Percentiles rank a stretch among this genome's conserved stretches.
These are phyloP conservation scores for Leonotis leonurus DNA, from an alignment of 257 asterid species.

Conservation along the genomic window DNA sequence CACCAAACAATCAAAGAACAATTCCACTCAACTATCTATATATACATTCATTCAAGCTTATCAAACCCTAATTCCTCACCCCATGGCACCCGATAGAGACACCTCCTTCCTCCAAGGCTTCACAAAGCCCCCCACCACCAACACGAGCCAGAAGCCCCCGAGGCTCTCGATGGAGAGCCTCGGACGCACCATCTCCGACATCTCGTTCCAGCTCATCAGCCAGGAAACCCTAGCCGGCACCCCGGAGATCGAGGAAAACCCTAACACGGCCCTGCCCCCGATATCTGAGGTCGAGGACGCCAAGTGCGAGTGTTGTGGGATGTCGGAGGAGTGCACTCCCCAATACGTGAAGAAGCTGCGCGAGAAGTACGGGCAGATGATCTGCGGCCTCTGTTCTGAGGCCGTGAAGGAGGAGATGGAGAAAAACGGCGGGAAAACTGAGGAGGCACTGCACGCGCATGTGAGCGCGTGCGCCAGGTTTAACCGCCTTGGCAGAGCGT, in stretches of 20 bases:
- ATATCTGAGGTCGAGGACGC: constrained; percentile 76
- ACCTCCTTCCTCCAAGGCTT: constrained; percentile 20
- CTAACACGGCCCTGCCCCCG: constrained; percentile 28
- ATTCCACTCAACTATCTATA: background rate
- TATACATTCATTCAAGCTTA: background rate
- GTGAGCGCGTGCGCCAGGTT: constrained; percentile 70
- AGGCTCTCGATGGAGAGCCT: constrained; percentile 48
- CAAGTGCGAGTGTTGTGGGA: constrained; percentile 95
- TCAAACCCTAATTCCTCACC: constrained; percentile 4
- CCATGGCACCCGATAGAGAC: constrained; percentile 40
- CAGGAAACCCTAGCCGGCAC: constrained; percentile 28
- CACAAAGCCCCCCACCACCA: constrained; percentile 12
- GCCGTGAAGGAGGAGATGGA: constrained; percentile 85
- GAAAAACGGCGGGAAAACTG: constrained; percentile 64
- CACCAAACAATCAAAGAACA: background rate
- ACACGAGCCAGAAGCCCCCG: constrained; percentile 35
- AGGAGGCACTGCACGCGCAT: constrained; percentile 59
- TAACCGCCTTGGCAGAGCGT: constrained; percentile 65
- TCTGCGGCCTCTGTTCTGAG: constrained; percentile 84
- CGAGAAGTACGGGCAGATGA: constrained; percentile 52
- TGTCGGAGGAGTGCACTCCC: constrained; percentile 80
- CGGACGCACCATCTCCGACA: constrained; percentile 69
- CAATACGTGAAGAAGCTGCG: constrained; percentile 51
- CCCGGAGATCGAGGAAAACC: background rate
- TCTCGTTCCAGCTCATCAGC: constrained; percentile 50